Base-by-base conservation (phyloP, 108 stramenopile genomes). In the Skeletonema grethae region DNA sequence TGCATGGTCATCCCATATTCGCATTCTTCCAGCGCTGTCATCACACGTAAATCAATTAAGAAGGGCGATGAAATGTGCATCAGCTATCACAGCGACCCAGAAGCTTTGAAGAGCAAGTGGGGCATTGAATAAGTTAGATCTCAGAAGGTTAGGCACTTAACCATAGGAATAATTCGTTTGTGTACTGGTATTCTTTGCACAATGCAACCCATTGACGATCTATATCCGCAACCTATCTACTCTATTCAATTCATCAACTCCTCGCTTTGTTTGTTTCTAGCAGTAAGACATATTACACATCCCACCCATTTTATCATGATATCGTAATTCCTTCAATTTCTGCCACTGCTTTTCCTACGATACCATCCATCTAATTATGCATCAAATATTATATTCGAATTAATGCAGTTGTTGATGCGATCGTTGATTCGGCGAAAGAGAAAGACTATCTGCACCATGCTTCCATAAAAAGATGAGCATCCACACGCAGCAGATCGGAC, bases 401-500 rank as follows among this genome's bases (percentile, higher is more conserved):
- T 50, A 53, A 53, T 53, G 24, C 50, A 53, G 22, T 24, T 53
- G 50, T 22, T 53, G 9, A 9, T 24, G 50, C 22, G 50, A 53
- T 53, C 50, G 22, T 53, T 22, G 50, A 10, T 53, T 53, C 20
- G 50, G 50, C 22, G 50, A 53, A 53, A 53, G 50, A 53, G 50
- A 53, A n/a, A 53, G 50, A 53, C 50, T 24, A 22, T 53, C 50
- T 53, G 22, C 22, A 7, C 50, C 50, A 61, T 48, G n/a, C 60
- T 48, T 61, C 60, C 60, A 61, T 2, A 61, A 9, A 61, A 48
- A 48, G n/a, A 61, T 48, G 60, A 61, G 43, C 60, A 65, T 58
- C 64, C 64, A 65, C 7, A 65, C 48, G 16, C 64, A 65, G 57
- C 64, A 65, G 20, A 65, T 25, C 13, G 64, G 64, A 57, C 64